Percentiles rank a stretch among this genome's conserved stretches.
Conservation (phyloP, 225 moss, liverwort and hornwort species). For the Polytrichum commune region DNA sequence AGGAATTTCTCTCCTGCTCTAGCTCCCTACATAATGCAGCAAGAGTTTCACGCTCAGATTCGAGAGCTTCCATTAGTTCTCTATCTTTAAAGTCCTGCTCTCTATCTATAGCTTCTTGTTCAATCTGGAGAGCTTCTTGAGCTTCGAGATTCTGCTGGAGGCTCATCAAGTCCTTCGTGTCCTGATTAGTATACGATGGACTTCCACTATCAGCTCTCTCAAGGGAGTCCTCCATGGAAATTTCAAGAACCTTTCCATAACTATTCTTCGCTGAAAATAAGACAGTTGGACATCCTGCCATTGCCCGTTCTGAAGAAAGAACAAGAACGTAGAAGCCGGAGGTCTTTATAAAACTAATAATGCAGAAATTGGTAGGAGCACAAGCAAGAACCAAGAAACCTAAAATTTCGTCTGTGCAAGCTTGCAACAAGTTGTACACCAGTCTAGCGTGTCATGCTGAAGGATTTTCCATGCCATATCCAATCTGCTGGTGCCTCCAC, state of each 20-base stretch:
- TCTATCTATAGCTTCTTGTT: constrained; percentile 21
- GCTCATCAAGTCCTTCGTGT: no score
- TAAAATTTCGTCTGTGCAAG: constrained; percentile 1
- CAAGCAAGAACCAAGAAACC: neutral
- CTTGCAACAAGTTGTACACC: neutral
- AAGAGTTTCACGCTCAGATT: constrained; percentile 35
- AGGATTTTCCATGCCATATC: neutral
- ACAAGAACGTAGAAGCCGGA: constrained; percentile 3
- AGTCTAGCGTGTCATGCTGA: neutral
- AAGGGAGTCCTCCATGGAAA: no score
- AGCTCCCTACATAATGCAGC: constrained; percentile 37
- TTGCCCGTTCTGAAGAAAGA: neutral
- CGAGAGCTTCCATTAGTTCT: constrained; percentile 37
- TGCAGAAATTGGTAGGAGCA: neutral
- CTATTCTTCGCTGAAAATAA: no score
- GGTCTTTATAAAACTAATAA: neutral
- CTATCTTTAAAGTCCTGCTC: constrained; percentile 43
- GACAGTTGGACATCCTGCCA: no score
- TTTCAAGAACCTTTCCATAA: no score
- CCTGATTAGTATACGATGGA: no score
- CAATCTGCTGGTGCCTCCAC: constrained; percentile 3
- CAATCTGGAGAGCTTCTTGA: constrained; percentile 4
- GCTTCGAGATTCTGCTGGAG: constrained; percentile 1
- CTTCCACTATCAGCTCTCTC: no score
- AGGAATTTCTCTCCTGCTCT: constrained; percentile 50